These are phyloP conservation scores for Pseudonitzschia pungens DNA, from an alignment of 108 stramenopile species.

Conservation along the genomic window DNA sequence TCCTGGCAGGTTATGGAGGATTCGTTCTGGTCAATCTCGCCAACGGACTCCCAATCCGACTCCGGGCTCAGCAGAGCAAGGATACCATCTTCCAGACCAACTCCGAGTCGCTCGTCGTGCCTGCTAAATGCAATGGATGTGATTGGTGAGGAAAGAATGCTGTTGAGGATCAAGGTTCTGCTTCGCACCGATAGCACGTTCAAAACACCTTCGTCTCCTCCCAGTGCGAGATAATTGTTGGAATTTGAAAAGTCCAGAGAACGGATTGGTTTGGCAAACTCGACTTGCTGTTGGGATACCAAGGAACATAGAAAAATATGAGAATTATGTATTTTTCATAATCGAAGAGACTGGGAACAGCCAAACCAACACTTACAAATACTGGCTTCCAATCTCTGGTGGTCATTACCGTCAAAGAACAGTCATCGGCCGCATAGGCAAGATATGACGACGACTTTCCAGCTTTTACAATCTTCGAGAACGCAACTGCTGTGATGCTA, in stretches of 20 bases:
- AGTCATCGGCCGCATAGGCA: conserved; percentile 39
- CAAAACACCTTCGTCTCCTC: conserved; percentile 36
- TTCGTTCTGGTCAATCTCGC: conserved; percentile 42
- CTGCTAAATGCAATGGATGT: conserved; percentile 33
- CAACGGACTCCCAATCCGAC: conserved; percentile 28
- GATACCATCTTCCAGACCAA: conserved; percentile 36
- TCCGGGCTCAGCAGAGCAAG: conserved; percentile 31
- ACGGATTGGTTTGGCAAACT: conserved; percentile 41
- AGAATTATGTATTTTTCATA: no score
- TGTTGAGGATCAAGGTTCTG: conserved; percentile 38
- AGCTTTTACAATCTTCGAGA: conserved; percentile 32
- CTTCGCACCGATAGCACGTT: conserved; percentile 37
- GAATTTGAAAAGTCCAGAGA: conserved; percentile 43
- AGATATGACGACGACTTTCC: conserved; percentile 29
- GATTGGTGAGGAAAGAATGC: conserved; percentile 30
- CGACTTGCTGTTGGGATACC: conserved; percentile 26
- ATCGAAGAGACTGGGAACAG: neutral
- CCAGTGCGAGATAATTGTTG: conserved; percentile 42
- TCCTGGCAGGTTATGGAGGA: conserved; percentile 31
- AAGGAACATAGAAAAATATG: neutral
- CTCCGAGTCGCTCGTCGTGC: conserved; percentile 40
- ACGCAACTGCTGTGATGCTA: conserved; percentile 31
- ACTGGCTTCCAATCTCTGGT: conserved; percentile 42
- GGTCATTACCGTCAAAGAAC: conserved; percentile 31
- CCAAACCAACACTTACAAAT: conserved; percentile 21